Evolutionary conservation across 352 stramenopile genomes (phyloP).

Genomic region (Pilasporangium apinafurcum): DNA sequence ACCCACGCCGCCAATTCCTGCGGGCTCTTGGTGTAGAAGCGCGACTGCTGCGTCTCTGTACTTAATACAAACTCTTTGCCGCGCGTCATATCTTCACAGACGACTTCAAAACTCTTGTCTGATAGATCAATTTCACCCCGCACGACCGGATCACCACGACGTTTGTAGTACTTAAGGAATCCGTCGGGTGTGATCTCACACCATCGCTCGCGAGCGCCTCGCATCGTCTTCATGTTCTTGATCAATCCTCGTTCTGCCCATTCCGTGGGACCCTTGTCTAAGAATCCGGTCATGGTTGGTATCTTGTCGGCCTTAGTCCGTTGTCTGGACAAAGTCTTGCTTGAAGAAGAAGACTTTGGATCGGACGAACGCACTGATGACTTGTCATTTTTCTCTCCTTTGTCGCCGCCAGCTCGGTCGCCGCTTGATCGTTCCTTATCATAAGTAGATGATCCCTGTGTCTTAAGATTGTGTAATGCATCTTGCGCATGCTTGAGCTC

Average conservation of each 20-base stretch:
- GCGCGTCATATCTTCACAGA: constrained; percentile 68
- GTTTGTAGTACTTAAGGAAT: constrained; percentile 84
- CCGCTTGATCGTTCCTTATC: background rate
- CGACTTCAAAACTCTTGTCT: constrained; percentile 76
- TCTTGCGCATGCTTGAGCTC: constrained; percentile 71
- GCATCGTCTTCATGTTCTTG: constrained; percentile 84
- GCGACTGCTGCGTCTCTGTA: constrained; percentile 79
- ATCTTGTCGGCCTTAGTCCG: constrained; percentile 49
- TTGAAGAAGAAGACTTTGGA: constrained; percentile 4
- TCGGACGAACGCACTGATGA: background rate
- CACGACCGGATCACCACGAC: constrained; percentile 73
- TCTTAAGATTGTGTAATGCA: constrained; percentile 56
- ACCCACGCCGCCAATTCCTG: constrained; percentile 78
- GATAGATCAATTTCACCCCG: constrained; percentile 76
- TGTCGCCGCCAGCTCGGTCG: constrained; percentile 3
- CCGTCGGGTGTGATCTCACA: constrained; percentile 72
- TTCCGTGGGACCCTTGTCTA: constrained; percentile 85
- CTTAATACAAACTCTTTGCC: constrained; percentile 77
- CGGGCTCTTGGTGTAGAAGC: constrained; percentile 75
- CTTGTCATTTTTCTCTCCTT: constrained; percentile 2
- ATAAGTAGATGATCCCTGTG: constrained; percentile 9
- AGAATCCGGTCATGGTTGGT: constrained; percentile 64
- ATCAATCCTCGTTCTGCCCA: constrained; percentile 75
- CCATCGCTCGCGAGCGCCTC: constrained; percentile 76
- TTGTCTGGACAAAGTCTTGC: constrained; percentile 10